Evolutionary conservation across 345 rosid genomes (phyloP), one percentile per base, ranked within the genome.

Genomic region (Linum usitatissimum): DNA sequence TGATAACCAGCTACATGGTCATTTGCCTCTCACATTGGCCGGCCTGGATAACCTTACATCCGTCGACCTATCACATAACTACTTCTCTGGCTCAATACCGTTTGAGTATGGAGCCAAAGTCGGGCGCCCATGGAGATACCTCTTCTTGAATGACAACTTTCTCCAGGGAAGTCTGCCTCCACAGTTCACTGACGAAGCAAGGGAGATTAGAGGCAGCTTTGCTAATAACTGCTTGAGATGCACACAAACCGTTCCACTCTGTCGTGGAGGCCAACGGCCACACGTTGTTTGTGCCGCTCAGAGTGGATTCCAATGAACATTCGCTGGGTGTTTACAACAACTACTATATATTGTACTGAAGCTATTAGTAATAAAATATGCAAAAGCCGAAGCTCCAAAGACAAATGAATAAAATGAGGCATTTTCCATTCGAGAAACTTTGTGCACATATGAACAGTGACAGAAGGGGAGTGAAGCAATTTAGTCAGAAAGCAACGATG

Each of bases 181-280:
- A 5, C 68, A 78, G 80, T 78, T 81, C 60, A 38, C 39, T 20
- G 55, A 23, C 28, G 51, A 36, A 10, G 21, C 65, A 48, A 51
- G 15, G 23, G 73, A 45, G 68, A 68, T 71, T 18, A 76, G 59
- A 76, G 84, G 84, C 49, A 85, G 76, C 67, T 78, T 85, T 67
- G 80, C 82, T 3, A 76, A 65, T 60, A 85, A 83, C 66, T 81
- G 88, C 69, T 70, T 75, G 20, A 72, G 62, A 34, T 83, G 86
- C 56, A 78, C 81, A 0, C 13, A 5, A 53, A 69, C 65, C 36
- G 59, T 74, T 65, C 21, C 64, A 23, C 59, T 79, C 57, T 85
- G 88, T 70, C 64, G 64, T 31, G 86, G 82, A 61, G 57, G 68
- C 53, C 88, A 83, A 64, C 76, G 77, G 69, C 72, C 82, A 6